Evolutionary conservation across 208 protist species (phyloP), one percentile per base, ranked within the genome.

Genomic region (Crithidia sp.): DNA sequence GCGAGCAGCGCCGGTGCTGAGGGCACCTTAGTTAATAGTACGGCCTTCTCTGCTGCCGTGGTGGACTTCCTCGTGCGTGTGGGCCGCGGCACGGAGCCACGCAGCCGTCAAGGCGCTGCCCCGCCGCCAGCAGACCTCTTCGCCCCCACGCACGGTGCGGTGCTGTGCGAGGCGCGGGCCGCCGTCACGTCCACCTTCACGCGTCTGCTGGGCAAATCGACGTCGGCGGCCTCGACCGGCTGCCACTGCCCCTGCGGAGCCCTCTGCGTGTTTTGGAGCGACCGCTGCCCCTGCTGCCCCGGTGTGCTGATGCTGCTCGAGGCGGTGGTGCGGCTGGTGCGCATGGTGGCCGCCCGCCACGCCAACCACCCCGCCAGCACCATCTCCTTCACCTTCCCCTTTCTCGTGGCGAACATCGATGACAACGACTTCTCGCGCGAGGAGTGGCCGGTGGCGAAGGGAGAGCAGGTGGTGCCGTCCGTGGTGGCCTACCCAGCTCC

Each of bases 321-420:
- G 54, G n/a, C 56, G 13, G 8, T 93, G n/a, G 76, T 85, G 13
- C 56, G 55, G 16, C 54, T 89, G 0, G 54, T 90, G 4, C 76
- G 74, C 40, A 47, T 61, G 16, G 78, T 83, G 28, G 76, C 79
- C 0, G 47, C 45, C 41, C 50, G 57, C 40, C 64, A 81, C 64
- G 45, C 63, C 52, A 63, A 56, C 47, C 74, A 56, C 67, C 53
- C 71, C 28, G 44, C 58, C 39, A 67, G 28, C 55, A 59, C 59
- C 50, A 65, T 66, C 28, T 68, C 45, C 28, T 59, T 71, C 13
- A 39, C n/a, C 52, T 72, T 92, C 16, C 77, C 59, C 28, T 92
- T 84, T 66, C 53, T 90, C 10, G 67, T 63, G 36, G 89, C 84
- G 52, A 90, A 88, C 77, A 87, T 92, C 63, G 87, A 92, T 71